Base-by-base conservation (phyloP, 108 stramenopile genomes). In the Nannochloropsis gaditana region DNA sequence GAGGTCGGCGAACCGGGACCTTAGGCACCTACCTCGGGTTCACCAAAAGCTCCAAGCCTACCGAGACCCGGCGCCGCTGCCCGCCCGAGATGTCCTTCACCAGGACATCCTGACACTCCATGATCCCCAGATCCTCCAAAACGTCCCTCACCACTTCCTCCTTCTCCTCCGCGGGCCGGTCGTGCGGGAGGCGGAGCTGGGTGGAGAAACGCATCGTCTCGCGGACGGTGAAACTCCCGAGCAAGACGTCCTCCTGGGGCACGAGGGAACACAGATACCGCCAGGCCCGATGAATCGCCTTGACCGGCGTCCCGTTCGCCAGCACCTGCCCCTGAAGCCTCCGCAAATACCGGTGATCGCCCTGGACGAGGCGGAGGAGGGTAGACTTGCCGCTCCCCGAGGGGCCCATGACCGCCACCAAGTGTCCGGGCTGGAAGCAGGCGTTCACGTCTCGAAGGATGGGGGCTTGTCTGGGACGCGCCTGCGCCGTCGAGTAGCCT, bases 371-470 rank as follows among this genome's bases (percentile, higher is more conserved):
- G 4, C 43, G 44, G 0, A 90, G 42, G 21, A 90, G 79, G 31
- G 89, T 90, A 9, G 84, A 59, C 42, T 90, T 90, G 44, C 89
- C 89, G 9, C 86, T 86, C 9, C 89, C 89, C 43, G 45, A 73
- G 10, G 89, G 82, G 11, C 89, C 89, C 89, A 90, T 90, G 80
- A 90, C 45, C 31, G 89, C 87, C 41, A 85, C 83, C 44, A 86
- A 45, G 8, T 86, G 44, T 44, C 89, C 89, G 19, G 86, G 86
- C 5, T 42, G 45, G 73, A 87, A 82, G 31, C 43, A 31, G 42
- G 45, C 85, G 43, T 43, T 43, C 9, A 90, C 21, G 42, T 87
- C 86, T 17, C 83, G 83, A 10, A 90, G 84, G 15, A 90, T 50
- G 11, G 10, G 47, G 11, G 47, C 11, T 15, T 50, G 47, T 15